A percentile compares a stretch with the other conserved stretches of the same genome.
Conservation (phyloP, 2,329 filamentous ascomycete species). For the Beauveria australis region DNA sequence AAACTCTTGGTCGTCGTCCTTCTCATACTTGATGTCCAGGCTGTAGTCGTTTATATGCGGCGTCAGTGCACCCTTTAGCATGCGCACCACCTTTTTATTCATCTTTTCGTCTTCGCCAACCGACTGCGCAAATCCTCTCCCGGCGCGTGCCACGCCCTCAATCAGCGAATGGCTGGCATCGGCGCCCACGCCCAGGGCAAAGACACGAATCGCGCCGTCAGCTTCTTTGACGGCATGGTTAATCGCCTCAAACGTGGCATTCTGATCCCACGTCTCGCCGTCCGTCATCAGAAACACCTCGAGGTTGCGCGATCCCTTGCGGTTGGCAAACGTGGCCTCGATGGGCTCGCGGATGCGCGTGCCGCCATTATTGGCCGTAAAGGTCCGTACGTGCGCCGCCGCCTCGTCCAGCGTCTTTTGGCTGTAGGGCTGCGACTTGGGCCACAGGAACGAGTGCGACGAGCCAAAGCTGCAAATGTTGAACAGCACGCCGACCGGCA, state of each 20-base stretch:
- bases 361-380: constrained; percentile 42
- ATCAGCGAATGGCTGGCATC: constrained; percentile 44
- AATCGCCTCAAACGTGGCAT: constrained; percentile 36
- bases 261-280: constrained; percentile 44
- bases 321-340: constrained; percentile 32
- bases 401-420: constrained; percentile 36
- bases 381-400: constrained; percentile 30
- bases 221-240: constrained; percentile 30
- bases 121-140: constrained; percentile 52
- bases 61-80: constrained; percentile 63
- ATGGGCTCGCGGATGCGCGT: constrained; percentile 44
- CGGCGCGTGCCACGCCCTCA: constrained; percentile 45
- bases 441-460: constrained; percentile 36
- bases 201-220: constrained; percentile 39
- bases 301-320: constrained; percentile 38
- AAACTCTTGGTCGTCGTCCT: constrained; percentile 41
- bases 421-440: constrained; percentile 37
- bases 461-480: constrained; percentile 63
- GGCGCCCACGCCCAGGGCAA: constrained; percentile 46
- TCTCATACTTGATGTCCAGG: constrained; percentile 52
- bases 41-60: constrained; percentile 58
- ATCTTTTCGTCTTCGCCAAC: constrained; percentile 57
- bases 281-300: constrained; percentile 51
- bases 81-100: constrained; percentile 60
- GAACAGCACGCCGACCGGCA: constrained; percentile 57